Evolutionary conservation across 176 grass and related monocot genomes (phyloP), one percentile per base, ranked within the genome.

Genomic region (Melocanna baccifera): DNA sequence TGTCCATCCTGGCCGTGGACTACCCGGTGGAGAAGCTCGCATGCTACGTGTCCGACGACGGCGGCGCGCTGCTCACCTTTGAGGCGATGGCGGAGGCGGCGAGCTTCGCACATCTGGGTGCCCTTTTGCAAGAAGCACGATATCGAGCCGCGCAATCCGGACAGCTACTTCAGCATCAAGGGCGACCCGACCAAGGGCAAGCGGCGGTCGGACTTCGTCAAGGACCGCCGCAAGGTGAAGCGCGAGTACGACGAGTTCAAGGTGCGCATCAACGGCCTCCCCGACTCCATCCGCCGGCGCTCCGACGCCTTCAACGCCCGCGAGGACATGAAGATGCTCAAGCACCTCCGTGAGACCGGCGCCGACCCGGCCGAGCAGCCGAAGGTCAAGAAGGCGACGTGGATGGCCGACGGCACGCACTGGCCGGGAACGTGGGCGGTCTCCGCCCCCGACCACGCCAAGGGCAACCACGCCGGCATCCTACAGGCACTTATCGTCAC

Each of bases 341-440:
- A 98, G 86, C 89, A 92, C 55, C 86, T 98, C 47, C 94, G 91
- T 23, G 96, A 98, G 84, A 90, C 58, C 1, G 96, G 96, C 34
- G 93, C 68, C 6, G 91, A 98, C 56, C 91, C 87, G n/a, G 71
- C 88, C 0, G 92, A 98, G 52, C 91, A 89, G 37, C 91, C 94
- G 11, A 98, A 98, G 83, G 87, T 98, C 8, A 87, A 89, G 37
- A 98, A 98, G 77, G 96, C 96, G 2, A 98, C 96, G 22, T 98
- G 96, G 96, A 98, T 98, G 96, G 96, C 96, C 5, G 96, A 98
- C 66, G 96, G 96, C 11, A 93, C 92, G 15, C 96, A 98, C 69
- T 98, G 96, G 96, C 96, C 93, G 0, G 96, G 96, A 19, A 89
- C 89, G 1, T 98, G 93, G 96, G 77, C 91, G 1, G 62, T 18